phyloP scores from a whole-genome alignment of 164 flowering plant species.

The Aristolochia californica region DNA sequence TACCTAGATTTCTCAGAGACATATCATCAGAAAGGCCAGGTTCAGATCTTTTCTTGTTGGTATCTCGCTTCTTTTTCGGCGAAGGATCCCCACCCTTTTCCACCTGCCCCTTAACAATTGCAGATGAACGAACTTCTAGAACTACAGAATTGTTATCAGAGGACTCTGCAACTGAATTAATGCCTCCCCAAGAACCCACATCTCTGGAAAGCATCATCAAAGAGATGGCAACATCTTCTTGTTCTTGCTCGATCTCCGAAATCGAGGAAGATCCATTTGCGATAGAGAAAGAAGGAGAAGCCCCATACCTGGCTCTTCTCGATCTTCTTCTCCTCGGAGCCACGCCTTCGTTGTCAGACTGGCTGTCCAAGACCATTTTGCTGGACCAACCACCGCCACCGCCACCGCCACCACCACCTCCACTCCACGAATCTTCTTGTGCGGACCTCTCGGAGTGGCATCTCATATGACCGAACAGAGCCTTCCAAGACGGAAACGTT shows the following conservation, averaged over 20 bases:
- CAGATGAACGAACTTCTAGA: constrained; percentile 46
- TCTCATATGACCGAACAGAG: constrained; percentile 83
- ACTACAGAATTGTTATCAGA: constrained; percentile 60
- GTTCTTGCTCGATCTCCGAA: constrained; percentile 62
- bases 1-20: constrained; percentile 5
- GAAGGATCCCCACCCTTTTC: neutral
- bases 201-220: constrained; percentile 87
- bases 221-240: constrained; percentile 65
- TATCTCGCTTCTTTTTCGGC: constrained; percentile 13
- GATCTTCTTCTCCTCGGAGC: constrained; percentile 29
- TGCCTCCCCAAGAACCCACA: constrained; percentile 29
- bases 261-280: constrained; percentile 36
- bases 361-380: constrained; percentile 27
- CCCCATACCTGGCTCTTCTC: constrained; percentile 23
- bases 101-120: constrained; percentile 6
- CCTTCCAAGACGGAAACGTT: constrained; percentile 61
- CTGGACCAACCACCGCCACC: constrained; percentile 11
- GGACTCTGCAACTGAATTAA: constrained; percentile 41
- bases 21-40: constrained; percentile 24
- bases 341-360: constrained; percentile 47
- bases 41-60: constrained; percentile 26
- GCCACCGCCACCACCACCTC: no score
- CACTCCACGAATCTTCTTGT: constrained; percentile 27
- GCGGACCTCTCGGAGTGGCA: constrained; percentile 50
- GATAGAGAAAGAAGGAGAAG: constrained; percentile 20